Evolutionary conservation across 2,329 filamentous ascomycete species (phyloP), one percentile per base, ranked within the genome.

Genomic region (Pyricularia grisea): DNA sequence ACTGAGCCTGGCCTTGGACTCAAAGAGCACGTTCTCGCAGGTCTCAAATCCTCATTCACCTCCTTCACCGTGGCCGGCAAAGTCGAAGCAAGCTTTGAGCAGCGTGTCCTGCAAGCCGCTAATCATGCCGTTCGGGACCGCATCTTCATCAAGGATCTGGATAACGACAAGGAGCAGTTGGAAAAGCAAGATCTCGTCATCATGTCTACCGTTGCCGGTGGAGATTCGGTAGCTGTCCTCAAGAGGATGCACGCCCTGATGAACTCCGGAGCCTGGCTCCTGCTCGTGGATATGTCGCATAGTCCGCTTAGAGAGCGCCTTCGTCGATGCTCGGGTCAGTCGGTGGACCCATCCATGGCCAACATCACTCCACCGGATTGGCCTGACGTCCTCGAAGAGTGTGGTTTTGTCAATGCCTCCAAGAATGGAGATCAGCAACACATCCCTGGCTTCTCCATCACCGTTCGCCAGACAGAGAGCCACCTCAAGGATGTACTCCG

Each of bases 401-500:
- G 72, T 28, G 79, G 77, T 0, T 82, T 82, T 36, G 68, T 71
- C 3, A 69, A 71, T n/a, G 74, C 75, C 0, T 73, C 72, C 23
- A 63, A 20, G 20, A 75, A 78, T 60, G 75, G 78, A 0, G 73
- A 78, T 55, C 79, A 81, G 65, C 73, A 71, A 17, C 76, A 74
- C 33, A 70, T 73, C 3, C 71, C 74, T 0, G 79, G 79, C 0
- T 79, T 76, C 63, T 75, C 76, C 1, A 68, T 82, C n/a, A 76
- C 75, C 25, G 74, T 82, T 9, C 77, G 80, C 11, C 80, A 81
- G 67, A 73, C 77, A 20, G 72, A 74, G 20, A 74, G 71, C 1
- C 66, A 67, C 17, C 68, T 74, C 6, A 77, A 77, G 68, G 64
- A 69, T 9, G 27, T 70, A 6, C 42, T 75, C 28, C 42, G 73